Percentiles rank a stretch among this genome's conserved stretches.
Evolutionary conservation across 2,329 filamentous ascomycete genomes (phyloP).

Genomic region (Colletotrichum agaves): DNA sequence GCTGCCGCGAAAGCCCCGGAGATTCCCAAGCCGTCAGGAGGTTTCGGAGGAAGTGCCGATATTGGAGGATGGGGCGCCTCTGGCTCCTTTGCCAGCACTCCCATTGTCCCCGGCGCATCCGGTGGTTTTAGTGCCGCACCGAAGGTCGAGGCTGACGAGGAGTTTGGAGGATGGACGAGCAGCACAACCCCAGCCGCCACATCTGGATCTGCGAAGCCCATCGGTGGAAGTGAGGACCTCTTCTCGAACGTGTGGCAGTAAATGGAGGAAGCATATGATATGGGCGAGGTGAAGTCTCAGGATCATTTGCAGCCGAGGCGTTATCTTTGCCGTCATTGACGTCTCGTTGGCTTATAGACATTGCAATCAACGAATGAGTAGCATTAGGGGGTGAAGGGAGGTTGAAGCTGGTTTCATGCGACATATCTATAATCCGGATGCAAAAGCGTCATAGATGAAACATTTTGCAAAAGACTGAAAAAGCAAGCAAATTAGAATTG

Average conservation of each 20-base stretch:
- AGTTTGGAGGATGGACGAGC: conserved; percentile 96
- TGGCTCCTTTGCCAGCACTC: conserved; percentile 65
- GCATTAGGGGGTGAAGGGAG: not conserved
- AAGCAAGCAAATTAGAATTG: conserved; percentile 7
- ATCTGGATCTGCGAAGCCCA: conserved; percentile 61
- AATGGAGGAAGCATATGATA: conserved; percentile 7
- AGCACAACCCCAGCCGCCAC: conserved; percentile 61
- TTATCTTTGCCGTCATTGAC: not conserved
- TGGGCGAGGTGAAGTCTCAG: not conserved
- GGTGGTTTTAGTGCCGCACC: conserved; percentile 74
- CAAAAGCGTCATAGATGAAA: conserved; percentile 33
- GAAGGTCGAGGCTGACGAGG: conserved; percentile 87
- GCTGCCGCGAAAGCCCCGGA: conserved; percentile 65
- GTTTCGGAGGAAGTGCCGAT: conserved; percentile 60
- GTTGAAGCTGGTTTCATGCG: not conserved
- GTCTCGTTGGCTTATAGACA: conserved; percentile 10
- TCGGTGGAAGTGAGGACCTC: conserved; percentile 80
- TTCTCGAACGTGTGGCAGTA: conserved; percentile 97
- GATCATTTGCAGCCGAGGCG: not conserved
- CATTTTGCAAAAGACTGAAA: conserved; percentile 10
- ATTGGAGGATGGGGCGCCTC: conserved; percentile 68
- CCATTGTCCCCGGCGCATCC: conserved; percentile 69
- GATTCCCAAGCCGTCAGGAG: conserved; percentile 44
- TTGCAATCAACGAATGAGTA: conserved; percentile 4
- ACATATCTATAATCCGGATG: conserved; percentile 15